These are phyloP conservation scores for Nicotiana noctiflora DNA, from an alignment of 257 asterid species.

Conservation along the genomic window DNA sequence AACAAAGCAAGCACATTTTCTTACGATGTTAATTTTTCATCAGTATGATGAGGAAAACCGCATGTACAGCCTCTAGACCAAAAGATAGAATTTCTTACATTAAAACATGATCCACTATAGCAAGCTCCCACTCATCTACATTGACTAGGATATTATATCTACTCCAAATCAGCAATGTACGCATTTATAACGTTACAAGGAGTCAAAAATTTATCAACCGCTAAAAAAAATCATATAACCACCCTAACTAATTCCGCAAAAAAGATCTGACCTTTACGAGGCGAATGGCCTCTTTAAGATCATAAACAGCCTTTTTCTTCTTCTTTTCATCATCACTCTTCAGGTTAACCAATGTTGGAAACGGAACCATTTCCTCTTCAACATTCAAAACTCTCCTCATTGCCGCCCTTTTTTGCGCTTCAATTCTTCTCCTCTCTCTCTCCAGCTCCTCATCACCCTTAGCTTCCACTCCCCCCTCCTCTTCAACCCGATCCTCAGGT, in stretches of 20 bases:
- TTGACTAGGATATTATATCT: neutral
- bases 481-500: slow-evolving; percentile 58
- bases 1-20: neutral
- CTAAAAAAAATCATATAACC: neutral
- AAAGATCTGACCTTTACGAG: slow-evolving; percentile 66
- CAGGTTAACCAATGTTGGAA: slow-evolving; percentile 56
- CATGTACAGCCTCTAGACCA: neutral
- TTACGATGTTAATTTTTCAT: neutral
- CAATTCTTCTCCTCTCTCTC: slow-evolving; percentile 57
- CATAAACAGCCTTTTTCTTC: slow-evolving; percentile 59
- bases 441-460: slow-evolving; percentile 40
- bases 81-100: neutral
- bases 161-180: neutral
- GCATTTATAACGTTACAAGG: neutral
- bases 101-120: neutral
- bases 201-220: neutral
- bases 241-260: neutral
- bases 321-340: slow-evolving; percentile 35
- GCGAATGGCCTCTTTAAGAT: slow-evolving; percentile 84
- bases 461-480: neutral
- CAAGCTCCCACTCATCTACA: neutral
- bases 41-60: neutral
- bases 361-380: slow-evolving; percentile 57
- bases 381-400: slow-evolving; percentile 33
- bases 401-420: slow-evolving; percentile 15